phyloP scores from a whole-genome alignment of 2,329 filamentous ascomycete species.

The Alternaria alternata region DNA sequence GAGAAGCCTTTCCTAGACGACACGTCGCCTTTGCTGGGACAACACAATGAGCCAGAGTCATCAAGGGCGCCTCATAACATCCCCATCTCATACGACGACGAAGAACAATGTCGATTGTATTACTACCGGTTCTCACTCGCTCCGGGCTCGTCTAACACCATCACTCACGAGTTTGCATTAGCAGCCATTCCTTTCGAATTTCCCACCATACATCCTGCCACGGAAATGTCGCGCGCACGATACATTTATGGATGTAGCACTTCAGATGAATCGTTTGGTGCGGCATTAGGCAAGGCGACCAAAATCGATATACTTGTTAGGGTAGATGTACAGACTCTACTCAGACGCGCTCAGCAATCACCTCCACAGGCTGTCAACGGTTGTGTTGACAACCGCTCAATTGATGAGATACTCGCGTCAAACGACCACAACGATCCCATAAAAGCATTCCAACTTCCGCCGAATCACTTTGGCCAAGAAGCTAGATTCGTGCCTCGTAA shows the following conservation, averaged over 20 bases:
- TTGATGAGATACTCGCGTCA: conserved; percentile 61
- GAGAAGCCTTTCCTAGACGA: conserved; percentile 41
- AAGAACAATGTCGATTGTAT: conserved; percentile 74
- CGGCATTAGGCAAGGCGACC: conserved; percentile 68
- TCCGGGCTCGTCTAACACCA: conserved; percentile 46
- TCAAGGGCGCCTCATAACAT: conserved; percentile 23
- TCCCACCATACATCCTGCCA: conserved; percentile 64
- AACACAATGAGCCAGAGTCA: conserved; percentile 10
- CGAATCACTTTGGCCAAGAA: conserved; percentile 71
- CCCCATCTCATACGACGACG: conserved; percentile 54
- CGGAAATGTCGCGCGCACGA: conserved; percentile 64
- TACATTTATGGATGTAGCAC: conserved; percentile 75
- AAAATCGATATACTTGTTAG: conserved; percentile 74
- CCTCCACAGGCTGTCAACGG: conserved; percentile 63
- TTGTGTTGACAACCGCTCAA: conserved; percentile 66
- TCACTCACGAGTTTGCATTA: conserved; percentile 70
- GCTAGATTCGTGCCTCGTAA: conserved; percentile 66
- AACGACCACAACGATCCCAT: conserved; percentile 62
- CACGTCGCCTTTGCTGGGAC: conserved; percentile 29
- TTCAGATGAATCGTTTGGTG: conserved; percentile 63
- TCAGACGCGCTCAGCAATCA: conserved; percentile 60
- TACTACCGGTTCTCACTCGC: conserved; percentile 69
- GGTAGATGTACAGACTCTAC: conserved; percentile 63
- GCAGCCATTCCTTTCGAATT: conserved; percentile 74
- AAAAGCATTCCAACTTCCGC: conserved; percentile 67